Evolutionary conservation across 2,329 filamentous ascomycete species (phyloP).

Genomic region (Cordyceps cateniannulata): DNA sequence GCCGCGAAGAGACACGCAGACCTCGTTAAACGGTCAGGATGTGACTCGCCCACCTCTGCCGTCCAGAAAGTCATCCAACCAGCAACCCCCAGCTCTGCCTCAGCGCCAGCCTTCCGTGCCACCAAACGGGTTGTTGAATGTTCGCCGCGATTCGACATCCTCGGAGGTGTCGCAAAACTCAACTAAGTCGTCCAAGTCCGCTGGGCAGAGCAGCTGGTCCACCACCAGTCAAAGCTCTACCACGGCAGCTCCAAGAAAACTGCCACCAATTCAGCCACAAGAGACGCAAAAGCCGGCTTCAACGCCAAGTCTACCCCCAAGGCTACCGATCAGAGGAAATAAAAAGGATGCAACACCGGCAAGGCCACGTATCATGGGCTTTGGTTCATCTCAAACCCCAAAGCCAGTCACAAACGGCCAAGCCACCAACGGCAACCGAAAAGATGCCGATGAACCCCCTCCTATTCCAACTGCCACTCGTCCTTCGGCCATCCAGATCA

Average conservation of each 20-base stretch:
- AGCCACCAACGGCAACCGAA: background rate
- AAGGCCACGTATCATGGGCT: conserved; percentile 11
- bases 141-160: conserved; percentile 49
- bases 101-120: conserved; percentile 43
- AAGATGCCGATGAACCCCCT: conserved; percentile 13
- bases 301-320: conserved; percentile 40
- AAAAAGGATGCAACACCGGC: background rate
- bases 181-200: conserved; percentile 45
- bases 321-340: conserved; percentile 36
- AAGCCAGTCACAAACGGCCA: conserved; percentile 2
- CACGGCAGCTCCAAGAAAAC: conserved; percentile 37
- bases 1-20: conserved; percentile 25
- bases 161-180: conserved; percentile 52
- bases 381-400: conserved; percentile 13
- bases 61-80: conserved; percentile 22
- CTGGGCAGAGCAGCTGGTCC: conserved; percentile 39
- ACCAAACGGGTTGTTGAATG: conserved; percentile 26
- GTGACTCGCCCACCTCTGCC: conserved; percentile 31
- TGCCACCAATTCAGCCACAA: conserved; percentile 40
- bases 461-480: conserved; percentile 45
- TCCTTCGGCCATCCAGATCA: conserved; percentile 45
- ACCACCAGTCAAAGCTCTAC: conserved; percentile 41
- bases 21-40: conserved; percentile 12
- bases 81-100: conserved; percentile 42
- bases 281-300: background rate